Percentiles rank a stretch among this genome's conserved stretches.
Conservation (phyloP, 805 yeast genomes). For the Cyberlindnera veronae region DNA sequence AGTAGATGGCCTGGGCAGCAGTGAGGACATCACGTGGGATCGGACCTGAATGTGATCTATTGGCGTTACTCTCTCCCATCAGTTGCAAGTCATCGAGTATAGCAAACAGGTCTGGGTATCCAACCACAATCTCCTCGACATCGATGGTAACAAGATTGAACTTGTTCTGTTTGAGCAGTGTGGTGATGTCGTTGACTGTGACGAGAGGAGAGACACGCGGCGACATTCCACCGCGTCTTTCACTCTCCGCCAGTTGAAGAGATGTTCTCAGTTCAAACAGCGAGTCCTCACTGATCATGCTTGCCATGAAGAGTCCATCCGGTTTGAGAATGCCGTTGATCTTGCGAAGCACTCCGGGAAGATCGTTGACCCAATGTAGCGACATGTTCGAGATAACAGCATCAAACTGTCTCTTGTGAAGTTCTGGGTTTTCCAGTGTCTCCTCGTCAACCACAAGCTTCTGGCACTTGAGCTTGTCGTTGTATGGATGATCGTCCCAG, state of each 20-base stretch:
- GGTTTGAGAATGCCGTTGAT: constrained; percentile 62
- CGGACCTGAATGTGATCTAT: constrained; percentile 33
- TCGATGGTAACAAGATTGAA: constrained; percentile 80
- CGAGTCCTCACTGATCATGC: constrained; percentile 82
- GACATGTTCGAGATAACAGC: constrained; percentile 71
- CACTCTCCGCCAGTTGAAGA: constrained; percentile 78
- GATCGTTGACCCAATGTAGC: constrained; percentile 82
- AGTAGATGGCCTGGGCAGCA: constrained; percentile 77
- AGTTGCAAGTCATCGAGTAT: constrained; percentile 67
- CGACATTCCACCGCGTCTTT: constrained; percentile 72
- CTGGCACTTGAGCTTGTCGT: constrained; percentile 41
- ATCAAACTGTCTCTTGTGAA: constrained; percentile 47
- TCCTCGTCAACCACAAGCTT: constrained; percentile 71
- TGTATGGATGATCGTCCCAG: constrained; percentile 40
- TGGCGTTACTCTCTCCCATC: constrained; percentile 85
- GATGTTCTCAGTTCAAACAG: constrained; percentile 79
- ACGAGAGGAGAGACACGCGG: constrained; percentile 83
- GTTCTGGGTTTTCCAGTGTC: constrained; percentile 39
- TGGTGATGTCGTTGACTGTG: constrained; percentile 72
- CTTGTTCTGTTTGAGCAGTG: constrained; percentile 68
- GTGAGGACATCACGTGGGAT: constrained; percentile 61
- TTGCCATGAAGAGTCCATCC: constrained; percentile 79
- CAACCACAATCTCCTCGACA: constrained; percentile 77
- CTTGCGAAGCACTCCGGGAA: constrained; percentile 59
- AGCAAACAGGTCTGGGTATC: constrained; percentile 68